These are phyloP conservation scores for Passiflora organensis DNA, from an alignment of 345 rosid species.

Conservation along the genomic window DNA sequence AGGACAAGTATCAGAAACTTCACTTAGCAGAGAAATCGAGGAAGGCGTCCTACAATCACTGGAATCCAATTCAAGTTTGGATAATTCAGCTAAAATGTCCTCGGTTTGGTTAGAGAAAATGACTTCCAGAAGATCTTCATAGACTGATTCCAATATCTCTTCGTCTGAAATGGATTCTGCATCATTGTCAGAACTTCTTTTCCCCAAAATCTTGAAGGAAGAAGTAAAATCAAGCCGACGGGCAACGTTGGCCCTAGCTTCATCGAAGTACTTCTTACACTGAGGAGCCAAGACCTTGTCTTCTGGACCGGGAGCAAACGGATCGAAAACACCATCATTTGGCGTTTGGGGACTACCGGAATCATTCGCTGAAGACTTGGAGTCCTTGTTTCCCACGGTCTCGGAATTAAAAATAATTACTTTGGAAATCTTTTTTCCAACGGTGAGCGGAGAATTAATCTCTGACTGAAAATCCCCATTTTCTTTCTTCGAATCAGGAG, in stretches of 20 bases:
- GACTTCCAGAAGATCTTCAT: conserved; percentile 45
- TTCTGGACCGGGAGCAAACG: conserved; percentile 46
- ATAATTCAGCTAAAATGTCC: conserved; percentile 26
- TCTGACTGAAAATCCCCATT: conserved; percentile 30
- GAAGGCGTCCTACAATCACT: conserved; percentile 43
- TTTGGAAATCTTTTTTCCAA: conserved; percentile 17
- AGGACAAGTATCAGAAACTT: conserved; percentile 50
- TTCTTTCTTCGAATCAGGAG: conserved; percentile 40
- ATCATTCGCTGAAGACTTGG: background rate
- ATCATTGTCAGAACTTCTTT: conserved; percentile 7
- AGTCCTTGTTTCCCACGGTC: conserved; percentile 9
- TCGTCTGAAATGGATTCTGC: conserved; percentile 33
- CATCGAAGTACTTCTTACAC: conserved; percentile 30
- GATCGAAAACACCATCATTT: conserved; percentile 42
- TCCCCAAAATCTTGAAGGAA: conserved; percentile 11
- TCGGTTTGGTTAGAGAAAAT: conserved; percentile 38
- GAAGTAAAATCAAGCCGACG: conserved; percentile 36
- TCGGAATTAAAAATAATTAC: conserved; percentile 12
- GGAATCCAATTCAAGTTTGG: conserved; percentile 22
- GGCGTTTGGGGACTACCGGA: conserved; percentile 39
- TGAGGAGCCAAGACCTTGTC: conserved; percentile 36
- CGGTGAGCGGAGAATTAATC: conserved; percentile 29
- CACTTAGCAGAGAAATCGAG: conserved; percentile 26
- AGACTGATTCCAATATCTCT: conserved; percentile 48
- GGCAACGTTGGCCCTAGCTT: conserved; percentile 34